phyloP scores from a whole-genome alignment of 2,329 filamentous ascomycete genomes.

The Pleoardoris graminearum region DNA sequence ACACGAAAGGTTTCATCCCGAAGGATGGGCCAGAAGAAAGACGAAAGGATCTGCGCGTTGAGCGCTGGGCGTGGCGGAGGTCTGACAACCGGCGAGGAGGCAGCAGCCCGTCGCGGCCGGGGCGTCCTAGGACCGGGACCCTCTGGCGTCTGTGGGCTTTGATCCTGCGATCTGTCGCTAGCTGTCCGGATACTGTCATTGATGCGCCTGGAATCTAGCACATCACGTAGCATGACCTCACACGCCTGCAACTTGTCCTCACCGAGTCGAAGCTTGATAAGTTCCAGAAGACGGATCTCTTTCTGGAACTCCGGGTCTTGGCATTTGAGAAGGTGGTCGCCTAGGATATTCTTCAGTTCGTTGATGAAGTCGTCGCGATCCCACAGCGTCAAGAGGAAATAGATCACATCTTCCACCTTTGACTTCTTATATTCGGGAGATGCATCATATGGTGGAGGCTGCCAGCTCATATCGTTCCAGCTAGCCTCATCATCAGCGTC shows the following conservation, averaged over 20 bases:
- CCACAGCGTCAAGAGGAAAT: conserved; percentile 83
- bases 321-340: conserved; percentile 71
- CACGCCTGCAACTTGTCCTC: conserved; percentile 85
- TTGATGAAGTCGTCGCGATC: conserved; percentile 94
- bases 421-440: conserved; percentile 86
- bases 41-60: conserved; percentile 84
- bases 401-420: conserved; percentile 87
- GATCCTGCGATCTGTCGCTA: conserved; percentile 23
- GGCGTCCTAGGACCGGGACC: conserved; percentile 28
- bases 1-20: conserved; percentile 70
- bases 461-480: conserved; percentile 92
- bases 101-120: conserved; percentile 25
- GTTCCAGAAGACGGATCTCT: conserved; percentile 77
- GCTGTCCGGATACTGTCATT: conserved; percentile 57
- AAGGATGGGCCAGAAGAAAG: conserved; percentile 89
- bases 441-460: conserved; percentile 89
- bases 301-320: conserved; percentile 70
- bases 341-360: conserved; percentile 88
- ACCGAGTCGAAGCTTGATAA: conserved; percentile 87
- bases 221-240: conserved; percentile 96
- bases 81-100: conserved; percentile 18
- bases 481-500: conserved; percentile 68
- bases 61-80: conserved; percentile 51
- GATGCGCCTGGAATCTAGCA: conserved; percentile 77
- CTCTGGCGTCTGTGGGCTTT: conserved; percentile 25